Evolutionary conservation across 192 early-diverging fungal species (phyloP).

Genomic region (Gigaspora rosea): DNA sequence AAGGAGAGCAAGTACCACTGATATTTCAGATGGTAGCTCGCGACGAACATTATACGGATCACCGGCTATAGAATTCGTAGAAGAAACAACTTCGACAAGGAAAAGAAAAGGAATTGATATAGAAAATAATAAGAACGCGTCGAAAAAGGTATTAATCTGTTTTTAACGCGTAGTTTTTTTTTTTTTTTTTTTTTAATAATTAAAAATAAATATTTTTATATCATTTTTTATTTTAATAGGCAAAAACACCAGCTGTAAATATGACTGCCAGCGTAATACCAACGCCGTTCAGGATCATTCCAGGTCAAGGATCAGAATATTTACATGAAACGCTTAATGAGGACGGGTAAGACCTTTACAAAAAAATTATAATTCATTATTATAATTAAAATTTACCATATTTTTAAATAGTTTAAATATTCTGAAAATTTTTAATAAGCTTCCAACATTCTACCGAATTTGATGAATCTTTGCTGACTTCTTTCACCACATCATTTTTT

Average conservation of each 20-base stretch:
- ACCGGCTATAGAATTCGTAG: not conserved
- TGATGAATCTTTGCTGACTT: conserved; percentile 19
- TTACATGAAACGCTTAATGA: conserved; percentile 13
- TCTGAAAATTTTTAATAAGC: conserved; percentile 8
- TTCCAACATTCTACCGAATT: conserved; percentile 21
- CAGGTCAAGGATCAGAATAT: conserved; percentile 34
- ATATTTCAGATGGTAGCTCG: conserved; percentile 8
- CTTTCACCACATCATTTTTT: conserved; percentile 21
- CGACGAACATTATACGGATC: not conserved
- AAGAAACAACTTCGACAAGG: not conserved
- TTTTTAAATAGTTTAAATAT: not conserved
- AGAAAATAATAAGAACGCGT: not conserved
- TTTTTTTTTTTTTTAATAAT: not conserved
- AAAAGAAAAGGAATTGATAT: conserved; percentile 26
- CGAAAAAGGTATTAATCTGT: conserved; percentile 10
- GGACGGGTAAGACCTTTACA: not conserved
- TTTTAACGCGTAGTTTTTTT: not conserved
- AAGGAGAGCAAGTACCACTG: conserved; percentile 32
- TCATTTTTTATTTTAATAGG: not conserved
- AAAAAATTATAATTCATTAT: not conserved
- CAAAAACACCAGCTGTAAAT: not conserved
- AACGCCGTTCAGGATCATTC: conserved; percentile 23
- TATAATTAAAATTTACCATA: not conserved
- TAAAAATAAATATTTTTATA: too few species aligned
- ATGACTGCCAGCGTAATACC: conserved; percentile 7